These are phyloP conservation scores for Sechiopsis laciniata DNA, from an alignment of 306 rosid species.

Conservation along the genomic window DNA sequence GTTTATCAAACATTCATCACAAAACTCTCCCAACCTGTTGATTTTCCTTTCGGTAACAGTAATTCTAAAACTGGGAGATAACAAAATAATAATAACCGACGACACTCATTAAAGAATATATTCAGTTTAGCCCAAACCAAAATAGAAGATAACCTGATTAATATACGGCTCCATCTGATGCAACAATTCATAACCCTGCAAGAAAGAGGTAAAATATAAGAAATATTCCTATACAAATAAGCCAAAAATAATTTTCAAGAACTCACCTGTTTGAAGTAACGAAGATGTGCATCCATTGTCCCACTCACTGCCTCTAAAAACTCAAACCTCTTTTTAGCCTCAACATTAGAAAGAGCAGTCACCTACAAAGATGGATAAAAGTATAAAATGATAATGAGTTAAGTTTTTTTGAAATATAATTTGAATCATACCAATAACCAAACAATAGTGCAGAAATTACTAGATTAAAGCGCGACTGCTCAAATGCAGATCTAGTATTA, in stretches of 20 bases:
- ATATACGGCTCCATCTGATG: conserved; percentile 81
- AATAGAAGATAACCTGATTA: conserved; percentile 62
- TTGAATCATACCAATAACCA: not conserved
- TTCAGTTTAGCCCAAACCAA: conserved; percentile 5
- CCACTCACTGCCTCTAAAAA: conserved; percentile 99
- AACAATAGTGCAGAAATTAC: conserved; percentile 34
- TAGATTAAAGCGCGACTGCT: conserved; percentile 94
- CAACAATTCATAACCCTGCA: conserved; percentile 59
- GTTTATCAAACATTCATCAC: conserved; percentile 10
- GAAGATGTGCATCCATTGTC: conserved; percentile 99
- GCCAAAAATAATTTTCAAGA: not conserved
- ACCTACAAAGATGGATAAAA: conserved; percentile 43
- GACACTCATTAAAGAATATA: not conserved
- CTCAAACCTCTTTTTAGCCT: conserved; percentile 96
- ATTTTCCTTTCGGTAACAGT: not conserved
- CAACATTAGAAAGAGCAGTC: conserved; percentile 87
- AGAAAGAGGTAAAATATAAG: not conserved
- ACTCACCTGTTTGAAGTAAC: conserved; percentile 90
- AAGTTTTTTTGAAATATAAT: conserved; percentile 17
- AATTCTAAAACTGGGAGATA: conserved; percentile 9
- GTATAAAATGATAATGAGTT: not conserved
- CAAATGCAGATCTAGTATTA: conserved; percentile 79
- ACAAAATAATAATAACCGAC: not conserved
- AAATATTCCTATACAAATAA: conserved; percentile 1
- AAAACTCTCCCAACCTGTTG: not conserved